Evolutionary conservation across 345 rosid species (phyloP).

Genomic region (Corchorus olitorius): DNA sequence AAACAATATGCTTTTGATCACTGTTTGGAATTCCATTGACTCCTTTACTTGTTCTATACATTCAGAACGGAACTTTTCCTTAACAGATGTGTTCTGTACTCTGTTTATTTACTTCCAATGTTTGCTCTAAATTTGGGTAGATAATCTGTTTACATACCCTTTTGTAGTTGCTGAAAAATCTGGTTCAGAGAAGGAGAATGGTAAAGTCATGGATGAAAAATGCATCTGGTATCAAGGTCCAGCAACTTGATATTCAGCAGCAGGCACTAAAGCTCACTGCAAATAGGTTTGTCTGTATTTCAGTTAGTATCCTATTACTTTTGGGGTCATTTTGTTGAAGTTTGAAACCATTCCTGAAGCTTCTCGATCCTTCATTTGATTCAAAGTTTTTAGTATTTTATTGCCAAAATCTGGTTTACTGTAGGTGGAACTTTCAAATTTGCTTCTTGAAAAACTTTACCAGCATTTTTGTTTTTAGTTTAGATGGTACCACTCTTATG

Average conservation of each 20-base stretch:
- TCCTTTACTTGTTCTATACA: background rate
- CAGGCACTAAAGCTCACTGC: conserved; percentile 98
- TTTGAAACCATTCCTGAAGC: background rate
- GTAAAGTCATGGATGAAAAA: conserved; percentile 84
- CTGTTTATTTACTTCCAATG: conserved; percentile 1
- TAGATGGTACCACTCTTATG: conserved; percentile 6
- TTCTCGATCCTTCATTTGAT: conserved; percentile 4
- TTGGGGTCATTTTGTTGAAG: background rate
- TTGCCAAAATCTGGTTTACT: background rate
- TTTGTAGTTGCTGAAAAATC: conserved; percentile 79
- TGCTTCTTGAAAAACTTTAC: background rate
- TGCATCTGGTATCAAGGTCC: conserved; percentile 78
- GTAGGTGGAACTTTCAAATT: background rate
- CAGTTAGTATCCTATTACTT: background rate
- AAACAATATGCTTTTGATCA: background rate
- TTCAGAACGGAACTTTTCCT: background rate
- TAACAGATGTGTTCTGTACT: conserved; percentile 9
- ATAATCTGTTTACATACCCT: conserved; percentile 25
- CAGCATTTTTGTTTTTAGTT: background rate
- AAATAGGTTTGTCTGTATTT: conserved; percentile 60
- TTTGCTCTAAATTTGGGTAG: conserved; percentile 8
- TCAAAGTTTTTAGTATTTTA: background rate
- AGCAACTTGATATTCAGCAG: conserved; percentile 95
- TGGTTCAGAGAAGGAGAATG: conserved; percentile 86
- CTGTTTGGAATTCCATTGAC: background rate